Base-by-base conservation (phyloP, 164 flowering plant species). In the Aristolochia californica region DNA sequence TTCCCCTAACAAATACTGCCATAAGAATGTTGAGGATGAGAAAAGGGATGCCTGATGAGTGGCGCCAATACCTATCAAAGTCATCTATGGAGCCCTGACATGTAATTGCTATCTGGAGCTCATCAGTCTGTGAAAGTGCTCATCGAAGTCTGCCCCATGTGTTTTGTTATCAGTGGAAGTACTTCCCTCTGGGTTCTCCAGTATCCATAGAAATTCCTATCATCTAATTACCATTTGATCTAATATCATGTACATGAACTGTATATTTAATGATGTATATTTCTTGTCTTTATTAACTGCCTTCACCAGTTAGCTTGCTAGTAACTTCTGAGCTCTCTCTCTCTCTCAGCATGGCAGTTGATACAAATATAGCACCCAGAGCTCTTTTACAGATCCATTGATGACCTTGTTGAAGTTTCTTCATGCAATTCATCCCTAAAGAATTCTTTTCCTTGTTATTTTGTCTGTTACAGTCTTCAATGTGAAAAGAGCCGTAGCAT, bases 1-100 rank as follows among this genome's bases (percentile, higher is more conserved):
- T 93, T 69, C 95, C 98, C 20, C 59, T 93, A 57, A 86, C 98
- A 53, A 74, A 51, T 61, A 61, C 79, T 15, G 84, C 98, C 22
- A 55, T 88, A 64, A 77, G 63, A 71, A 77, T 81, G 84, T 73
- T 88, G 66, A 79, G 56, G 62, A 66, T 58, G 70, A 77, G 78
- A 68, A 81, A 83, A 49, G 88, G 78, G 30, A 76, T 74, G 24
- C 96, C 96, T 0, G 78, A 75, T 55, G 95, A 91, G 66, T 91
- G 96, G 98, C 85, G 68, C 40, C 95, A 88, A 64, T 91, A 91
- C 68, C 66, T 91, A 28, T 51, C 76, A 45, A 73, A 64, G 60
- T 66, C 73, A n/a, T 61, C 71, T 60, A 54, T 63, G 2, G 75
- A 75, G 57, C 72, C 67, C 34, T 75, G 74, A 71, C 48, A 58